Percentiles rank a stretch among this genome's conserved stretches.
phyloP scores from a whole-genome alignment of 495 filamentous ascomycete genomes.

The Hypoxylon crocopeplum region DNA sequence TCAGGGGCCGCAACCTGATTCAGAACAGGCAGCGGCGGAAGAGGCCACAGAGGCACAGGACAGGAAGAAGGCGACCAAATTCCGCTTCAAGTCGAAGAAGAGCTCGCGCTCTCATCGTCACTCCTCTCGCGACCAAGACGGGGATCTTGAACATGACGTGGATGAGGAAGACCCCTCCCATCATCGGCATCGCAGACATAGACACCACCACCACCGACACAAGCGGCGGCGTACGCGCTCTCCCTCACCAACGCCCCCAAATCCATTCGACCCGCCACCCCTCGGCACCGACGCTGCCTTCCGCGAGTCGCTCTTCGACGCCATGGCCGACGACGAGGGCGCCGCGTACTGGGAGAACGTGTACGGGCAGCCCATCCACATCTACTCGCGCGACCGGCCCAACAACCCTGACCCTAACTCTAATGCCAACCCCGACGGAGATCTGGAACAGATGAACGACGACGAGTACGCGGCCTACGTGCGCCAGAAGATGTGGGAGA shows the following conservation, averaged over 20 bases:
- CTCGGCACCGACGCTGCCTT: slow-evolving; percentile 76
- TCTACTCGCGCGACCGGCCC: slow-evolving; percentile 36
- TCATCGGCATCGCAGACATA: slow-evolving; percentile 34
- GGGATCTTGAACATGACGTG: slow-evolving; percentile 14
- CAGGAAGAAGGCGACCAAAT: slow-evolving; percentile 52
- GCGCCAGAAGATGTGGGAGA: slow-evolving; percentile 90
- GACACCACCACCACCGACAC: slow-evolving; percentile 41
- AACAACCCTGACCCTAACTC: too few species aligned
- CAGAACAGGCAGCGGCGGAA: slow-evolving; percentile 14
- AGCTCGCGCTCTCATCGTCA: slow-evolving; percentile 29
- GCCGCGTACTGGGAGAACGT: slow-evolving; percentile 93
- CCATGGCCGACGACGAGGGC: slow-evolving; percentile 97
- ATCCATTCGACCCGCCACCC: slow-evolving; percentile 60
- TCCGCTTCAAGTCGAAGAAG: slow-evolving; percentile 64
- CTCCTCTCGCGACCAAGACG: slow-evolving; percentile 23
- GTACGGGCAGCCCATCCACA: slow-evolving; percentile 86
- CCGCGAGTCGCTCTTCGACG: slow-evolving; percentile 95
- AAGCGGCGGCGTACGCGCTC: slow-evolving; percentile 42
- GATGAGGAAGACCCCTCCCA: slow-evolving; percentile 26
- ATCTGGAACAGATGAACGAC: slow-evolving; percentile 86
- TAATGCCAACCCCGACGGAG: too few species aligned
- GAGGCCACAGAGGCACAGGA: slow-evolving; percentile 26
- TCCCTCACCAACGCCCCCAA: slow-evolving; percentile 39
- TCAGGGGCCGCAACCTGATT: slow-evolving; percentile 18
- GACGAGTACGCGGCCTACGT: slow-evolving; percentile 90